Evolutionary conservation across 768 basidiomycete genomes (phyloP).

Genomic region (Tricholoma sp.): DNA sequence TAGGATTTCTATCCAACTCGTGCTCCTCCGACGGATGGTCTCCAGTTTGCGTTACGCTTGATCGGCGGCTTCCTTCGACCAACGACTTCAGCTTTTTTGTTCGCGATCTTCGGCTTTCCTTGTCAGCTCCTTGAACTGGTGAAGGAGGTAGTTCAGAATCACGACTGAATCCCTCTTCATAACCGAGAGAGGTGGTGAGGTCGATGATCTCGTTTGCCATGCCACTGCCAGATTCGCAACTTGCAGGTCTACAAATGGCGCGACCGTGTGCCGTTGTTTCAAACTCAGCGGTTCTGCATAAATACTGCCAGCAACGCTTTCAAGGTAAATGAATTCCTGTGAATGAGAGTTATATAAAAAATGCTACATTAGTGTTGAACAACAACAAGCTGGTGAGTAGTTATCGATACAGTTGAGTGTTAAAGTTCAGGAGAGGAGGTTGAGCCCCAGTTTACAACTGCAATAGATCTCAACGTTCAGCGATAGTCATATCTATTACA

Average conservation of each 20-base stretch:
- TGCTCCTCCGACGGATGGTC: conserved; percentile 17
- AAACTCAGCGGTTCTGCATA: neutral
- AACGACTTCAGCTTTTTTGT: conserved; percentile 22
- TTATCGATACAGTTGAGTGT: conserved; percentile 1
- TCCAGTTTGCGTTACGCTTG: conserved; percentile 14
- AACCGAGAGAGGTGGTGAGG: conserved; percentile 20
- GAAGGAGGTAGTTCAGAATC: conserved; percentile 1
- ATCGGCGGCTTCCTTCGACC: conserved; percentile 14
- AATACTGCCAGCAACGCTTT: no score
- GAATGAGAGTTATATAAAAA: neutral
- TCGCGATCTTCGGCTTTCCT: conserved; percentile 14
- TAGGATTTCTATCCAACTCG: conserved; percentile 5
- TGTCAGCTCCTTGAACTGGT: neutral
- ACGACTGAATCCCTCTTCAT: neutral
- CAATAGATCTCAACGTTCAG: conserved; percentile 12
- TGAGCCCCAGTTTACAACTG: conserved; percentile 7
- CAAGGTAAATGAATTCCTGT: neutral
- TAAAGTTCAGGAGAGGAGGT: conserved; percentile 5
- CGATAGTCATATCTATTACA: conserved; percentile 39
- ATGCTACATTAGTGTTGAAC: conserved; percentile 2
- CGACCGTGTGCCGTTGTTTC: no score
- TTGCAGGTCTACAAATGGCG: no score
- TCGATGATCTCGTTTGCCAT: conserved; percentile 28
- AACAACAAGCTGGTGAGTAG: neutral
- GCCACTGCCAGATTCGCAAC: neutral